Evolutionary conservation across 495 filamentous ascomycete species (phyloP).

Genomic region (Penicillium flavigenum): DNA sequence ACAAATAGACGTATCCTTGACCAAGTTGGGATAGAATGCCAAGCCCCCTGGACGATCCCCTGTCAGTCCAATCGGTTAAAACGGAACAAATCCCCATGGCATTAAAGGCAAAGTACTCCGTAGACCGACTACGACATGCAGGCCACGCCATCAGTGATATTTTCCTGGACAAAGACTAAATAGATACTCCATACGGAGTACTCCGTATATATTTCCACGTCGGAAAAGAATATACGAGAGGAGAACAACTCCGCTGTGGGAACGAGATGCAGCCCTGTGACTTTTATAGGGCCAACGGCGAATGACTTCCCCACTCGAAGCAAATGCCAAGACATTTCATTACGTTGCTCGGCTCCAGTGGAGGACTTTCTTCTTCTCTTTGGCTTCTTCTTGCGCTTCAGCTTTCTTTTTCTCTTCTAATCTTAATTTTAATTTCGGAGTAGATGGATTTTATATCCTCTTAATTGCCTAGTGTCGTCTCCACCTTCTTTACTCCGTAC

Average conservation of each 20-base stretch:
- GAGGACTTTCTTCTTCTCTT: neutral
- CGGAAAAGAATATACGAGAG: conserved; percentile 1
- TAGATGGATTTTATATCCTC: neutral
- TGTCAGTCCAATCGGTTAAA: conserved; percentile 6
- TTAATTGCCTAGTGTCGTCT: neutral
- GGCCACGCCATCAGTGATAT: neutral
- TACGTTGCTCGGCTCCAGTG: conserved; percentile 1
- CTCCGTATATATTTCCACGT: neutral
- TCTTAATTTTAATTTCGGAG: neutral
- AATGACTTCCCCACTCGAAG: conserved; percentile 4
- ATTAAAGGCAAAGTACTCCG: neutral
- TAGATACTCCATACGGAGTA: neutral
- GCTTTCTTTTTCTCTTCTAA: neutral
- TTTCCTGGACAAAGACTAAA: neutral
- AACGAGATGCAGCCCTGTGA: neutral
- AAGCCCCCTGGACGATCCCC: conserved; percentile 10
- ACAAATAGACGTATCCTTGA: neutral
- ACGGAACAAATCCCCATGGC: neutral
- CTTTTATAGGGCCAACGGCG: neutral
- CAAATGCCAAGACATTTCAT: conserved; percentile 9
- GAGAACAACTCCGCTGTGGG: conserved; percentile 13
- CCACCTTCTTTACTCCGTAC: neutral
- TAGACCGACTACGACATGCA: neutral
- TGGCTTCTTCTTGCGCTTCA: neutral
- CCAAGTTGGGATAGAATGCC: conserved; percentile 9